Evolutionary conservation across 495 filamentous ascomycete species (phyloP).

Genomic region (Poronia punctata): DNA sequence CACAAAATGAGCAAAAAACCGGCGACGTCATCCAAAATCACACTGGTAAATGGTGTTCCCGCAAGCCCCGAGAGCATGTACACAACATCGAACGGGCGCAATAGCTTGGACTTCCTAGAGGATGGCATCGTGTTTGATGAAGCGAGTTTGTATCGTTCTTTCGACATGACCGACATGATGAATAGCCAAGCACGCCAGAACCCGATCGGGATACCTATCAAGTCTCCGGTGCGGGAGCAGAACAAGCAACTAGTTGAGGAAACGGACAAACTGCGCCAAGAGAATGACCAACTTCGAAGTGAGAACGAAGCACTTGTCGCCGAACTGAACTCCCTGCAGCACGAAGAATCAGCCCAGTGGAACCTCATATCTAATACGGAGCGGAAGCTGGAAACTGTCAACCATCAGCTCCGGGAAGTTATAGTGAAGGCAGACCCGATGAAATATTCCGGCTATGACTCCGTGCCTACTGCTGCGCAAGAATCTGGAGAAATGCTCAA

Average conservation of each 20-base stretch:
- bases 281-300: slow-evolving; percentile 29
- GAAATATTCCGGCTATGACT: slow-evolving; percentile 27
- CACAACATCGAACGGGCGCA: slow-evolving; percentile 48
- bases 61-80: slow-evolving; percentile 64
- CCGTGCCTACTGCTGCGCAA: slow-evolving; percentile 25
- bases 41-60: slow-evolving; percentile 46
- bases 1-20: slow-evolving; percentile 49
- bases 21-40: slow-evolving; percentile 32
- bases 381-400: slow-evolving; percentile 64
- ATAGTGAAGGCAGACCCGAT: slow-evolving; percentile 55
- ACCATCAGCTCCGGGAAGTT: slow-evolving; percentile 58
- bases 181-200: slow-evolving; percentile 25
- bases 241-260: slow-evolving; percentile 34
- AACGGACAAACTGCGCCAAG: slow-evolving; percentile 33
- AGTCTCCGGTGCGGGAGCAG: slow-evolving; percentile 39
- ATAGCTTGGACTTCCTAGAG: slow-evolving; percentile 38
- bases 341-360: slow-evolving; percentile 25
- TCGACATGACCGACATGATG: slow-evolving; percentile 57
- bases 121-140: slow-evolving; percentile 66
- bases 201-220: slow-evolving; percentile 38
- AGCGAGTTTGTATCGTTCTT: slow-evolving; percentile 65
- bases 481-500: slow-evolving; percentile 38
- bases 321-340: slow-evolving; percentile 25
- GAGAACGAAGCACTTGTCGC: slow-evolving; percentile 29
- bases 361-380: slow-evolving; percentile 54